Evolutionary conservation across 306 rosid species (phyloP), one percentile per base, ranked within the genome.

Genomic region (Cucurbita pepo): DNA sequence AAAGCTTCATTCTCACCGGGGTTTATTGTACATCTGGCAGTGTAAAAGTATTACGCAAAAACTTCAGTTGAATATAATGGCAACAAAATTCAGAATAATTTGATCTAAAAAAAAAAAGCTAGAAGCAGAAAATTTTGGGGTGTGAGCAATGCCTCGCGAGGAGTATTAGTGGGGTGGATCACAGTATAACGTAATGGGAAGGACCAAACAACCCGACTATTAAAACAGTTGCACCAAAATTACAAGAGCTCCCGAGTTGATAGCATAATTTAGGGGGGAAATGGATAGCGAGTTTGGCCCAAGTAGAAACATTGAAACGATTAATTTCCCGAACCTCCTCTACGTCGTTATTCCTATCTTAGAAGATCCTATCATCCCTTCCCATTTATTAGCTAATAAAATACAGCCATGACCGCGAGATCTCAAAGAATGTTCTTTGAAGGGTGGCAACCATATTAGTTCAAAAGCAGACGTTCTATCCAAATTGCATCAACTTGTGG

Each of bases 1-100:
- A 94, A 58, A 36, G 95, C 97, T 86, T 94, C 98, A 86, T 94
- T 94, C 88, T 94, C 98, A 50, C 98, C 97, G 1, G 98, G 97
- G 85, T 90, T 94, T 76, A 94, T 87, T 10, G 98, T 94, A 78
- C 98, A 94, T 43, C 98, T 94, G 72, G 44, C 38, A 65, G 54
- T 19, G 11, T 60, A 74, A 37, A 73, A 14, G 55, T 9, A 55
- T 19, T 56, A 72, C 13, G 3, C 13, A 5, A 41, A 56, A 66
- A n/a, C 21, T 40, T 38, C 48, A 50, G 47, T 56, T 19, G 21
- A 22, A 69, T 14, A 50, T 22, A 69, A 15, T 44, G 53, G 21
- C 72, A 16, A 12, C 16, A 21, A 18, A 4, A 4, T 8, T 63
- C 50, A 62, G 14, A 41, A n/a, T 43, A 63, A 63, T 41, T 37